Percentiles rank a stretch among this genome's conserved stretches.
Evolutionary conservation across 768 basidiomycete species (phyloP).

Genomic region (Pleurotus sapidus): DNA sequence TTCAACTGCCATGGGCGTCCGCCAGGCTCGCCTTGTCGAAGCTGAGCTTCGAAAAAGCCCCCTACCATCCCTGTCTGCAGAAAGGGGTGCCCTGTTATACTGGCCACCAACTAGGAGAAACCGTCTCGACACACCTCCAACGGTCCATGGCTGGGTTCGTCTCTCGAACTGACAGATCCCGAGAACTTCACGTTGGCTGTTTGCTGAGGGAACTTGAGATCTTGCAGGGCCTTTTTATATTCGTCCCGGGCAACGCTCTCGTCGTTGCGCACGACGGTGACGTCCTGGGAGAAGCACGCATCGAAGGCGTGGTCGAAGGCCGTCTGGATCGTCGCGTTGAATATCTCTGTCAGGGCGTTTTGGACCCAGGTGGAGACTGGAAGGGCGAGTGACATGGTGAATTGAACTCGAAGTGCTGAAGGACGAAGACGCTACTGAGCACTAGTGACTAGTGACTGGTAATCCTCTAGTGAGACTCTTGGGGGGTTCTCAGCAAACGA

Average conservation of each 20-base stretch:
- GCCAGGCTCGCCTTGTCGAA: conserved; percentile 3
- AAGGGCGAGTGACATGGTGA: conserved; percentile 16
- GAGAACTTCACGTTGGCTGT: conserved; percentile 23
- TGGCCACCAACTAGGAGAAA: not conserved
- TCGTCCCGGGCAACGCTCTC: conserved; percentile 29
- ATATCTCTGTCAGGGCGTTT: conserved; percentile 28
- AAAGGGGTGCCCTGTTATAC: not conserved
- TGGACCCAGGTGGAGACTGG: conserved; percentile 37
- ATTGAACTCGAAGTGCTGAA: not conserved
- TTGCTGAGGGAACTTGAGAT: conserved; percentile 17
- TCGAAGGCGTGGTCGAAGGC: conserved; percentile 39
- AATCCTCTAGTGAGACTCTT: not conserved
- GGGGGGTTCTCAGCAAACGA: no score
- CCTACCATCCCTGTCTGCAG: conserved; percentile 18
- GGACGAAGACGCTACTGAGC: no score
- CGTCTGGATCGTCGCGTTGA: conserved; percentile 30
- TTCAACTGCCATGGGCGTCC: conserved; percentile 5
- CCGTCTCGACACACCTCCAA: not conserved
- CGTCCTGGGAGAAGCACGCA: conserved; percentile 30
- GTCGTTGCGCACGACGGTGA: conserved; percentile 36
- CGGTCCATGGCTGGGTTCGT: conserved; percentile 5
- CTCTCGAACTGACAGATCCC: conserved; percentile 20
- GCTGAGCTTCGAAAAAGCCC: conserved; percentile 7
- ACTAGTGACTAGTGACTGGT: conserved; percentile 11
- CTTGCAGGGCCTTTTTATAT: conserved; percentile 35